Base-by-base conservation (phyloP, 2,329 filamentous ascomycete genomes). In the Aspergillus niger region DNA sequence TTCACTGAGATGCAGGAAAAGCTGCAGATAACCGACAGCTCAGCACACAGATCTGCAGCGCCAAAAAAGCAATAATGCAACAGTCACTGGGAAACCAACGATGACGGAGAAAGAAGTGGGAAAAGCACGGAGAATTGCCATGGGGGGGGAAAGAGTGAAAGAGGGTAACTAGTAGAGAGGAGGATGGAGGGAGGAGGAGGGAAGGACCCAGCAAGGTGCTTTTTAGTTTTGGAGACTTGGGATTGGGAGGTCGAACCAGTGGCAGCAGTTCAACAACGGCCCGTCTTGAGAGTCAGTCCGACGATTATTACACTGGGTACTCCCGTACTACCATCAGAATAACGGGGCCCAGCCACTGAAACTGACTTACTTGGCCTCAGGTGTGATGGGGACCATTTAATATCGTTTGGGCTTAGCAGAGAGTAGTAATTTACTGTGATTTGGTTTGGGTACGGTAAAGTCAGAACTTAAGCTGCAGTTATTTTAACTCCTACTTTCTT, bases 11-110 rank as follows among this genome's bases (percentile, higher is more conserved):
- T 63, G 62, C 58, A 65, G 60, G 48, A 59, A 32, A 38, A 38
- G 53, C 63, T 66, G 64, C 63, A 65, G 63, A 63, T 56, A 65
- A 58, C 66, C 64, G 61, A 66, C 63, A 65, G 64, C 62, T 67
- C 65, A 66, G 57, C 65, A 67, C 65, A 67, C 64, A 58, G 61
- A 63, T 62, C 62, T 63, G 62, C 64, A 60, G 30, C 51, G 32
- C 52, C 51, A 43, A 59, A 59, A 59, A 59, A 56, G 48, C 41
- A 57, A 59, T 55, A 43, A 50, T 41, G 62, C 26, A 54, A 58
- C 50, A 52, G 32, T 51, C 28, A 51, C 8, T 57, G 49, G 54
- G 48, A 57, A 53, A 49, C 30, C 32, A 55, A 48, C 26, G 15
- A 58, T 52, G 51, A 59, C 44, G 36, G 26, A 55, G 55, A 50